Percentiles rank a stretch among this genome's conserved stretches.
Evolutionary conservation across 495 filamentous ascomycete species (phyloP).

Genomic region (Pyrenula massariospora): DNA sequence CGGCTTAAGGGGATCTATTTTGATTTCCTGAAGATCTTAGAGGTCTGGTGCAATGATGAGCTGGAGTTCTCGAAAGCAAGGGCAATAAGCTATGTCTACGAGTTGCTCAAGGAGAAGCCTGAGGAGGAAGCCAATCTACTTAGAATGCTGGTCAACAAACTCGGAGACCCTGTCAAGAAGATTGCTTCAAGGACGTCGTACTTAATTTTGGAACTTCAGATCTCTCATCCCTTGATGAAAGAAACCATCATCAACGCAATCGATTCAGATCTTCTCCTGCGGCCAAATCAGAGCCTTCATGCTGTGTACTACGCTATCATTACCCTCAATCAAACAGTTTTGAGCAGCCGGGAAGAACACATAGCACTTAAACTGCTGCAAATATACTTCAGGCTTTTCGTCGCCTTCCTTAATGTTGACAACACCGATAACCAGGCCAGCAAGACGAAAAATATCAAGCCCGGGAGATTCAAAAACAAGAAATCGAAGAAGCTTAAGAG

Average conservation of each 20-base stretch:
- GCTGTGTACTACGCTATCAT: constrained; percentile 95
- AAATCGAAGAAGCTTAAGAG: constrained; percentile 40
- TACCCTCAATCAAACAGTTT: constrained; percentile 88
- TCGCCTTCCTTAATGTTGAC: constrained; percentile 54
- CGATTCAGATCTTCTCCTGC: constrained; percentile 76
- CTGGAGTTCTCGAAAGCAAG: constrained; percentile 80
- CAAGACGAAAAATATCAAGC: constrained; percentile 31
- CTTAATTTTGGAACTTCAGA: constrained; percentile 78
- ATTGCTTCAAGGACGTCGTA: constrained; percentile 87
- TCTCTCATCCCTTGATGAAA: constrained; percentile 87
- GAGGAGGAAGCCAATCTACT: constrained; percentile 95
- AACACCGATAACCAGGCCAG: constrained; percentile 19
- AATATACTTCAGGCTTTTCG: constrained; percentile 83
- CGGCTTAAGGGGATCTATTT: constrained; percentile 89
- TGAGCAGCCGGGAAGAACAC: constrained; percentile 69
- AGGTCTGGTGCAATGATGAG: constrained; percentile 86
- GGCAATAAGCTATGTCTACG: constrained; percentile 78
- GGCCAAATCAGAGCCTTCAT: constrained; percentile 72
- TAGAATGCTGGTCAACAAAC: constrained; percentile 84
- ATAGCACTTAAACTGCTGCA: constrained; percentile 73
- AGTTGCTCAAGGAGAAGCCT: constrained; percentile 85
- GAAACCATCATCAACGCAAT: constrained; percentile 68
- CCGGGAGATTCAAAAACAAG: constrained; percentile 30
- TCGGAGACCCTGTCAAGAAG: constrained; percentile 87
- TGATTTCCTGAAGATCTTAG: constrained; percentile 77